Base-by-base conservation (phyloP, 805 yeast genomes). In the Candida orba region DNA sequence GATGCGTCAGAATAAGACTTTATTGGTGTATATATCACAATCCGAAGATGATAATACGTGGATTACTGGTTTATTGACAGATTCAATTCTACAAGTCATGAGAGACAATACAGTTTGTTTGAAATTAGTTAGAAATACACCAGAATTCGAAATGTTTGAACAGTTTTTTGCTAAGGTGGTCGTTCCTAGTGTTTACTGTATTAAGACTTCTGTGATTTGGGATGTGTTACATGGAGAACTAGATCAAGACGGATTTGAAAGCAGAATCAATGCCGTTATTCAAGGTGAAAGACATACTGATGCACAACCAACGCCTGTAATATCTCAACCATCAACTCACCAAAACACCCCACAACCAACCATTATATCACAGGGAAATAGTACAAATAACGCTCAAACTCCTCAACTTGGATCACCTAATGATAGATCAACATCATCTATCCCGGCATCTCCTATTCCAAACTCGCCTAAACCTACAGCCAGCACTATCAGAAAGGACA, bases 161-260 rank as follows among this genome's bases (percentile, higher is more conserved):
- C 79, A 78, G 48, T 63, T 81, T n/a, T 80, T 79, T 49, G 78
- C 78, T 3, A 62, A 67, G 15, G 64, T 71, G 8, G 54, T 52
- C 1, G 67, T 71, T 4, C 90, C 90, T 2, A 71, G 84, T 48
- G 63, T 82, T 22, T 72, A 76, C 53, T 62, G 81, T 13, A 67
- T 84, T n/a, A 62, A 59, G 30, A 62, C 66, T 10, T 78, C 82
- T 7, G 57, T 63, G 34, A 65, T 79, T 6, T 48, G 74, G 30
- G 78, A 71, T 37, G 52, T 67, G 3, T 60, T 78, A 10, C 60
- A 62, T 8, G 69, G 62, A 6, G 67, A 61, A 3, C 50, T 63
- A 3, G 36, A 57, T 9, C 46, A 43, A 17, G 59, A 49, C 6
- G 56, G 51, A 27, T 63, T 72, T 40, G 57, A 52, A 12, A 20